Evolutionary conservation across 2,329 filamentous ascomycete genomes (phyloP), one percentile per base, ranked within the genome.

Genomic region (Paracamarosporium sp.): DNA sequence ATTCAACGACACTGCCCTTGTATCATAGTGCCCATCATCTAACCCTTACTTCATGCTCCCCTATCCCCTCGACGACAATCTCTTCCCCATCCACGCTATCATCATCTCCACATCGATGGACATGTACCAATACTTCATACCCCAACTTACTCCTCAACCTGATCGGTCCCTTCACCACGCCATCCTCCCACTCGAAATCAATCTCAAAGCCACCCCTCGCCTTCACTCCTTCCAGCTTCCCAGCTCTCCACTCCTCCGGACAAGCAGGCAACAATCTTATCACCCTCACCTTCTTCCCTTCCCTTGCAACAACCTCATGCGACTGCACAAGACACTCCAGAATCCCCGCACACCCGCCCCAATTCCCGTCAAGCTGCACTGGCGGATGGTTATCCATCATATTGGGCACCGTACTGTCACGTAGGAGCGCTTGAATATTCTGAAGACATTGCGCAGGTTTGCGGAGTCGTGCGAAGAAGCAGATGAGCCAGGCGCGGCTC

Each of bases 351-450:
- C 76, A 77, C 1, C 77, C 78, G 1, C 82, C 82, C 58, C 83
- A 81, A 52, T 83, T 84, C 1, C 81, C 81, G 61, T 84, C 81
- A 22, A 82, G 82, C 59, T 83, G 81, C 59, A 83, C 83, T 1
- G 57, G 54, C 8, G 55, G 54, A 11, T 57, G 54, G 5, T 38
- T 56, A 50, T 82, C 80, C 2, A 83, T 61, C 54, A 82, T 62
- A 61, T 82, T 83, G 1, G 77, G 73, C 17, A 81, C 62, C 0
- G 80, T 82, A 3, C 79, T 80, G 3, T 76, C 67, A 12, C 66
- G 68, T 30, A 83, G 60, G 6, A 82, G 64, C n/a, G 70, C 66
- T 17, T 78, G 66, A 24, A 81, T 61, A 55, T 82, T 76, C 28
- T 70, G 63, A 35, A 73, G 63, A 52, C 75, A 76, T 35, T 77